Evolutionary conservation across 2,329 filamentous ascomycete species (phyloP), one percentile per base, ranked within the genome.

Genomic region (Colletotrichum horii): DNA sequence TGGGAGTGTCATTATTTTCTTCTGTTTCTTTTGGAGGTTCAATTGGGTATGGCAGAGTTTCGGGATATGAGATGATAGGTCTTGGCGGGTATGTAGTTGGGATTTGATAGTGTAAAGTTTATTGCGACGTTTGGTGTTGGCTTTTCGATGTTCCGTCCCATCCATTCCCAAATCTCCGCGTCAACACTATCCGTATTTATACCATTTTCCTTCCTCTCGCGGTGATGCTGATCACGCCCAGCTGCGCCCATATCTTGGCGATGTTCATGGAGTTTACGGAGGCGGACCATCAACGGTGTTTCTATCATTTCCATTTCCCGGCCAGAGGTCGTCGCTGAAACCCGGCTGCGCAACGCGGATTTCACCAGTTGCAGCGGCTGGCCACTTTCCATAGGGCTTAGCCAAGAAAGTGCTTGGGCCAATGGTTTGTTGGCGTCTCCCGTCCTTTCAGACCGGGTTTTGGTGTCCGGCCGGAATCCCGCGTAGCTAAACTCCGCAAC

Each of bases 121-220:
- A 28, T 60, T 60, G 24, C 36, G 5, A 60, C 24, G 24, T 60
- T 60, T 30, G 55, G 6, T 60, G 9, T 6, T 12, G 3, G 56
- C 4, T 30, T 32, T 26, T 4, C 8, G 22, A 15, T 55, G 24
- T 4, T 19, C 16, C 19, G 0, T 9, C 8, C 4, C 36, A 38
- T 5, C 4, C 0, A 5, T 19, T 38, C 2, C 19, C 16, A 19
- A 8, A 38, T 38, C 16, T 38, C 1, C 9, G 16, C 36, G 0
- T 43, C 36, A 43, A 43, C 1, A 43, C 0, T 43, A 19, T 19
- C 36, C 0, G 4, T 43, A 43, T 43, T 19, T 43, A 43, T 43
- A 43, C 4, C 0, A n/a, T 19, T 43, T 0, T 2, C 6, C 36
- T 2, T 11, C 0, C 16, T 11, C 36, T 43, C 16, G 16, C 2